Base-by-base conservation (phyloP, 805 yeast species). In the Wickerhamomyces bisporus region DNA sequence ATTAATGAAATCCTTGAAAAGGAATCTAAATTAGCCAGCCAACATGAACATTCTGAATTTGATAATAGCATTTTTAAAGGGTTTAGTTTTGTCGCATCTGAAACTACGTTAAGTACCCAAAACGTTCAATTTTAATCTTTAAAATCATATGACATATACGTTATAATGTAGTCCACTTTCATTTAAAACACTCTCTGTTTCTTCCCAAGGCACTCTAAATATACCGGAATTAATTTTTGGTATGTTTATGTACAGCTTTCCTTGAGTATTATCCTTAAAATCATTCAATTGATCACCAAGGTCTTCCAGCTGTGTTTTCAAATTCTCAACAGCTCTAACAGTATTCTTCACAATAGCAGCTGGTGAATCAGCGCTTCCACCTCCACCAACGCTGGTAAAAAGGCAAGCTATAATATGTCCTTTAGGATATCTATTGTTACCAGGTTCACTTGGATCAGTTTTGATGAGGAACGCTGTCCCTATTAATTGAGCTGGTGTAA, bases 141-240 rank as follows among this genome's bases (percentile, higher is more conserved):
- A n/a, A 7, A 28, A 10, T 44, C 31, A 47, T 10, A 74, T 38
- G n/a, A 64, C 71, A 48, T 70, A 79, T 10, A 80, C 83, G 25
- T 61, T 63, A 38, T 69, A 67, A 5, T 59, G 45, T 20, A 69
- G 41, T 8, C 49, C 56, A 4, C 57, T 41, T 17, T 62, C 50
- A 14, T 59, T 40, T 40, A 86, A 52, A 0, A 73, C 73, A 13
- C 42, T 49, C 52, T 78, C 91, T 0, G 95, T 85, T 10, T 68
- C 46, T 12, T 66, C 70, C 95, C 95, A 86, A 0, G 94, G 93
- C 7, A 84, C 88, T 1, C 71, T 71, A 57, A 86, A 86, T 3
- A 86, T 73, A 0, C 95, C 95, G 23, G 91, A 73, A 49, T 86
- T 86, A 47, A 86, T 86, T 56, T 72, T 71, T 17, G 95, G 95